phyloP scores from a whole-genome alignment of 169 alveolate genomes.

The Eimeria sp. region DNA sequence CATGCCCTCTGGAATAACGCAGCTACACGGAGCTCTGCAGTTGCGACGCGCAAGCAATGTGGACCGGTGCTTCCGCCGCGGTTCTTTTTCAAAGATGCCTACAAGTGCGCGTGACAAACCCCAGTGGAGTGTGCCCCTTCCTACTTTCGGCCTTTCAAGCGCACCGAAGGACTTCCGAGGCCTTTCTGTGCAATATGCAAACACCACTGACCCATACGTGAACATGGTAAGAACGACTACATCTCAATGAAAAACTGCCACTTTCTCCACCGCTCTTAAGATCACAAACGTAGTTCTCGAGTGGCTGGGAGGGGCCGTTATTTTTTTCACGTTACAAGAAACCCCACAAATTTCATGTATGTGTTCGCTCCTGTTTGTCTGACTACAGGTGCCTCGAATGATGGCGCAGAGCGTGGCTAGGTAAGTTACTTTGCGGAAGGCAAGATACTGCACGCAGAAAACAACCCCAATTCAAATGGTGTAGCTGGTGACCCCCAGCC shows the following conservation, averaged over 20 bases:
- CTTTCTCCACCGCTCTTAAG: not conserved
- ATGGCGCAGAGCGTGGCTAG: not conserved
- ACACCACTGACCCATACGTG: conserved; percentile 66
- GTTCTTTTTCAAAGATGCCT: conserved; percentile 1
- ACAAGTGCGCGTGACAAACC: not conserved
- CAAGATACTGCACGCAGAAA: not conserved
- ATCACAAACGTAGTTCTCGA: not conserved
- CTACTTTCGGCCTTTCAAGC: conserved; percentile 1
- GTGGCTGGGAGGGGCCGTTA: not conserved
- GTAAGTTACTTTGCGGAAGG: not conserved
- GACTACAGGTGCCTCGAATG: conserved; percentile 34
- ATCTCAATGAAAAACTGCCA: not conserved
- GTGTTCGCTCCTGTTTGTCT: not conserved
- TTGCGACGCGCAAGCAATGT: not conserved
- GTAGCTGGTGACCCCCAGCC: not conserved
- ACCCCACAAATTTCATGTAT: not conserved
- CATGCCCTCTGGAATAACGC: conserved; percentile 3
- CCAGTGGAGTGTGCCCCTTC: not conserved
- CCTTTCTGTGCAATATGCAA: conserved; percentile 51
- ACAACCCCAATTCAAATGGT: not conserved
- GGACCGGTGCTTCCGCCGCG: conserved; percentile 6
- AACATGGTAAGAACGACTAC: conserved; percentile 39
- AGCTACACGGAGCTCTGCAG: not conserved
- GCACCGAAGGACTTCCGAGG: not conserved
- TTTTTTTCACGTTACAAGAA: not conserved